A percentile compares a stretch with the other conserved stretches of the same genome.
Evolutionary conservation across 139 green algal species (phyloP).

Genomic region (Penium margaritaceum): DNA sequence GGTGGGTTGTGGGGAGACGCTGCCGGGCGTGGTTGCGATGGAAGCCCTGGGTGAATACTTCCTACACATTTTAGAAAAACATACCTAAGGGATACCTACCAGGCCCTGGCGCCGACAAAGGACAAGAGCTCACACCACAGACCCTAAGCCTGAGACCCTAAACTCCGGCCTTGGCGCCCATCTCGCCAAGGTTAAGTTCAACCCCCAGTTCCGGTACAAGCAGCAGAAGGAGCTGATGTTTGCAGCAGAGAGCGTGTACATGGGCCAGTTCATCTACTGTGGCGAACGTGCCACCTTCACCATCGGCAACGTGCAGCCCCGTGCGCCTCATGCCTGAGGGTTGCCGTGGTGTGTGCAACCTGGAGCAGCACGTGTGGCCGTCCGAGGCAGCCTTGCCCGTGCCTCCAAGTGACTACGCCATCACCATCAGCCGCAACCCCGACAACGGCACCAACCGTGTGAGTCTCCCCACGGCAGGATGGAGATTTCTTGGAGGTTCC

Average conservation of each 20-base stretch:
- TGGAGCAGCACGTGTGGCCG: slow-evolving; percentile 88
- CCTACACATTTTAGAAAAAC: no score
- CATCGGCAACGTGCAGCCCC: slow-evolving; percentile 95
- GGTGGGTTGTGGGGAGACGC: no score
- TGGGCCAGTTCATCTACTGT: slow-evolving; percentile 94
- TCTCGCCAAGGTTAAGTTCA: slow-evolving; percentile 89
- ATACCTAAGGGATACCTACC: no score
- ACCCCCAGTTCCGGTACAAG: slow-evolving; percentile 82
- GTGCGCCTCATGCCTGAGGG: slow-evolving; percentile 94
- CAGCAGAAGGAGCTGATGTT: slow-evolving; percentile 94
- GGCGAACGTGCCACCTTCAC: slow-evolving; percentile 89
- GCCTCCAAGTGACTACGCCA: slow-evolving; percentile 92
- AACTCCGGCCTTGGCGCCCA: no score
- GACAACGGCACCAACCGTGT: no score
- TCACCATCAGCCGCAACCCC: no score
- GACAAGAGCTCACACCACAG: no score
- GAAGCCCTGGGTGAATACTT: no score
- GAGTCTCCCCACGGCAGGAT: slow-evolving; percentile 87
- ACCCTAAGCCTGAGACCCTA: no score
- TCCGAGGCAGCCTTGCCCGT: slow-evolving; percentile 83
- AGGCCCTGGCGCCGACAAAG: no score
- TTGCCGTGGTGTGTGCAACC: slow-evolving; percentile 97
- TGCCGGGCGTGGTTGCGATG: no score
- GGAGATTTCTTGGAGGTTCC: no score
- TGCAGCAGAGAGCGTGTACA: slow-evolving; percentile 91